phyloP scores from a whole-genome alignment of 1,139 yeast species.

The Suhomyces chickasaworum region DNA sequence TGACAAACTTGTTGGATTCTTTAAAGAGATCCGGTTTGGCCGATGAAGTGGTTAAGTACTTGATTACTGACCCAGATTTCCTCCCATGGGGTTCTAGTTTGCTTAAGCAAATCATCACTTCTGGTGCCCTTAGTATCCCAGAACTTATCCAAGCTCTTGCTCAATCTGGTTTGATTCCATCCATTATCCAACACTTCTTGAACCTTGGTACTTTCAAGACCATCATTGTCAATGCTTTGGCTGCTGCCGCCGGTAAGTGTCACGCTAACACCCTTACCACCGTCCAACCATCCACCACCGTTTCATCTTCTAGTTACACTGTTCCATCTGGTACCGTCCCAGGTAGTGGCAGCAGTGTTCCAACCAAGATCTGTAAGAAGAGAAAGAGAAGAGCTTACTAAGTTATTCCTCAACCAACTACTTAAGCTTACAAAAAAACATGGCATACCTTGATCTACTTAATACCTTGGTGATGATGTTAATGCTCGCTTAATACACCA shows the following conservation, averaged over 20 bases:
- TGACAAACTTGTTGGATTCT: constrained; percentile 47
- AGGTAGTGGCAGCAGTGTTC: constrained; percentile 9
- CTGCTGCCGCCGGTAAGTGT: constrained; percentile 49
- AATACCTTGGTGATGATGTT: constrained; percentile 1
- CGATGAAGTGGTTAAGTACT: constrained; percentile 40
- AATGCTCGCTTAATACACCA: constrained; percentile 10
- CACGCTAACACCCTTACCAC: constrained; percentile 35
- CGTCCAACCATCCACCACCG: constrained; percentile 22
- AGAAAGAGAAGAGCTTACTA: constrained; percentile 37
- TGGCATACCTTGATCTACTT: constrained; percentile 6
- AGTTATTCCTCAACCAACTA: too few relatives aligned
- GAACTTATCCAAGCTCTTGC: constrained; percentile 34
- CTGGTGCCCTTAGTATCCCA: constrained; percentile 33
- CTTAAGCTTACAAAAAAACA: constrained; percentile 2
- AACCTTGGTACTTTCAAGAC: constrained; percentile 43
- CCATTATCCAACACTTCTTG: constrained; percentile 43
- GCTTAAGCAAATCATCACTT: constrained; percentile 34
- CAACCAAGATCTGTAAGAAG: constrained; percentile 23
- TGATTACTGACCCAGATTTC: constrained; percentile 44
- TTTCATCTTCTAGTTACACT: constrained; percentile 19
- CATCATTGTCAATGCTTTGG: constrained; percentile 47
- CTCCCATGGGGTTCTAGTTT: constrained; percentile 45
- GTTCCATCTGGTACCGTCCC: constrained; percentile 21
- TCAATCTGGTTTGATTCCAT: constrained; percentile 44
- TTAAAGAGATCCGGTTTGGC: constrained; percentile 51